Conservation (phyloP, 805 yeast species). For the Candida ponderosae region DNA sequence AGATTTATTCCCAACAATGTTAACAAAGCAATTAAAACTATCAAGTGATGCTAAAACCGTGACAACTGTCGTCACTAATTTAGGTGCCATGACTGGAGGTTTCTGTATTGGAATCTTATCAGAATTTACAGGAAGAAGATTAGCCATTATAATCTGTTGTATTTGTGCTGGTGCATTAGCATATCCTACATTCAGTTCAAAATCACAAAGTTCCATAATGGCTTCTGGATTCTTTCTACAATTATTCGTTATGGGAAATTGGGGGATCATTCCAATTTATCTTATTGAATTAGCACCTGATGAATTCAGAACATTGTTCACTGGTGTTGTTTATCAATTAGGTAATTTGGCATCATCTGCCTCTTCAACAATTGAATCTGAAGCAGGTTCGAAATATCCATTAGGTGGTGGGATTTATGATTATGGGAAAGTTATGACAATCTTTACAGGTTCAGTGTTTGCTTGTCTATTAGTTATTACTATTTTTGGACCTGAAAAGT, state of each 20-base stretch:
- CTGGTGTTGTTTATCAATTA: slow-evolving; percentile 57
- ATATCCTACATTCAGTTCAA: slow-evolving; percentile 47
- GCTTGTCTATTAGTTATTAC: slow-evolving; percentile 39
- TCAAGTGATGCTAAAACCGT: slow-evolving; percentile 43
- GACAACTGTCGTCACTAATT: slow-evolving; percentile 52
- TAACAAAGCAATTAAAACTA: slow-evolving; percentile 43
- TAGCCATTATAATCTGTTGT: slow-evolving; percentile 43
- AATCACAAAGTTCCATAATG: slow-evolving; percentile 32
- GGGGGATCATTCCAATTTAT: slow-evolving; percentile 67
- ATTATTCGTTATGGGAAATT: slow-evolving; percentile 62
- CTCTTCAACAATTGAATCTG: slow-evolving; percentile 61
- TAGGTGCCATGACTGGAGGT: slow-evolving; percentile 68
- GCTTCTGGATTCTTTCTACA: slow-evolving; percentile 62
- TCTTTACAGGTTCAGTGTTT: slow-evolving; percentile 60
- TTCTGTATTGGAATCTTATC: slow-evolving; percentile 48
- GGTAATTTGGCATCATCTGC: slow-evolving; percentile 65
- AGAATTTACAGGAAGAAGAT: slow-evolving; percentile 53
- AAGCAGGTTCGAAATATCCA: slow-evolving; percentile 50
- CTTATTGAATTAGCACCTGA: slow-evolving; percentile 61
- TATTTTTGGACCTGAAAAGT: slow-evolving; percentile 54
- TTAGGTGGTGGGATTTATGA: slow-evolving; percentile 29
- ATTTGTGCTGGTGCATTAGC: slow-evolving; percentile 50
- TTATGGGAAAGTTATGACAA: slow-evolving; percentile 67
- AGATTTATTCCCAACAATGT: slow-evolving; percentile 62
- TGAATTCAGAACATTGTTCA: slow-evolving; percentile 51